These are phyloP conservation scores for Cryptococcus sp. DNA, from an alignment of 1,284 basidiomycete species.

Conservation along the genomic window DNA sequence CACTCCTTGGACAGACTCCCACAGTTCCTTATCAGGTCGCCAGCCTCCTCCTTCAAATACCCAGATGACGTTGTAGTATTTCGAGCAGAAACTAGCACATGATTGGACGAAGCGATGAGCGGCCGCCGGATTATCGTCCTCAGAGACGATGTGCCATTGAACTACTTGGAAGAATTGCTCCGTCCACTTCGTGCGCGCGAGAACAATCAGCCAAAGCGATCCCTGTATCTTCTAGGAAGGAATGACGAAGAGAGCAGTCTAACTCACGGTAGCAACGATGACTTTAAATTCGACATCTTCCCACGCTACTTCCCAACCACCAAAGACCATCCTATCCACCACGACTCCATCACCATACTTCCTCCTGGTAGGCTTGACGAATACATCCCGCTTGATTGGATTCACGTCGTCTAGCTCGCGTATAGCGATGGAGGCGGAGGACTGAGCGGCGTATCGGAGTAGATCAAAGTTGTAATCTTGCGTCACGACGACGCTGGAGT, in stretches of 20 bases:
- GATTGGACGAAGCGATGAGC: slow-evolving; percentile 61
- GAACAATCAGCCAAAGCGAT: not conserved
- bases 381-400: slow-evolving; percentile 19
- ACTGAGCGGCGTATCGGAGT: slow-evolving; percentile 20
- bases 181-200: slow-evolving; percentile 17
- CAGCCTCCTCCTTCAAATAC: slow-evolving; percentile 71
- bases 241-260: not conserved
- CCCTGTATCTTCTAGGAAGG: too few relatives aligned
- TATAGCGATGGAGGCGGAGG: slow-evolving; percentile 16
- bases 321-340: slow-evolving; percentile 20
- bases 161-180: slow-evolving; percentile 18
- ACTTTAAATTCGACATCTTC: slow-evolving; percentile 26
- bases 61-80: slow-evolving; percentile 68
- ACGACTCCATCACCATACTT: slow-evolving; percentile 29
- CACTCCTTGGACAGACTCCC: slow-evolving; percentile 69
- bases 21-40: slow-evolving; percentile 65
- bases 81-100: slow-evolving; percentile 59
- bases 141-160: slow-evolving; percentile 36
- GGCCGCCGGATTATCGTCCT: slow-evolving; percentile 59
- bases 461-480: slow-evolving; percentile 24
- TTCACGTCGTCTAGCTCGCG: slow-evolving; percentile 21
- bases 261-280: slow-evolving; percentile 33
- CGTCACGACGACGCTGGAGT: slow-evolving; percentile 24
- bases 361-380: slow-evolving; percentile 16
- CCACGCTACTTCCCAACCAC: slow-evolving; percentile 30